phyloP scores from a whole-genome alignment of 129 eudicot genomes.

The Helianthus tuberosus region DNA sequence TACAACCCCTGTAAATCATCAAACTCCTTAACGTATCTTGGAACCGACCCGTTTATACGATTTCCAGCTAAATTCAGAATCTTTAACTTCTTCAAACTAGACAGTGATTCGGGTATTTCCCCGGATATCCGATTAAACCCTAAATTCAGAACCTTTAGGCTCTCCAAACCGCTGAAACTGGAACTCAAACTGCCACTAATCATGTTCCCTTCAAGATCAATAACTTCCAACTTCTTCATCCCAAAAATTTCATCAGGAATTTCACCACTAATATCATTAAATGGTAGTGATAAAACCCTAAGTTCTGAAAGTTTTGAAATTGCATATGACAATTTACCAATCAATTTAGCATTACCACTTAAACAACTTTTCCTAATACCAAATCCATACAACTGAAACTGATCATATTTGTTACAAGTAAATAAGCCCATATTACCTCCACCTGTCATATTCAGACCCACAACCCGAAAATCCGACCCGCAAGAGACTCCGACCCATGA shows the following conservation, averaged over 20 bases:
- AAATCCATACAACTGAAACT: slow-evolving; percentile 74
- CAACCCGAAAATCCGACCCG: slow-evolving; percentile 57
- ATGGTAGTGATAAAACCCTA: slow-evolving; percentile 72
- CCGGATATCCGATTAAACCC: slow-evolving; percentile 83
- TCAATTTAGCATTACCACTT: slow-evolving; percentile 39
- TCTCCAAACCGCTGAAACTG: slow-evolving; percentile 56
- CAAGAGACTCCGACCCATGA: slow-evolving; percentile 78
- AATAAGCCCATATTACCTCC: slow-evolving; percentile 59
- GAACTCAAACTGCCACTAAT: slow-evolving; percentile 51
- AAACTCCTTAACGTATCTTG: slow-evolving; percentile 43
- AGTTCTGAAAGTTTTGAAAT: slow-evolving; percentile 64
- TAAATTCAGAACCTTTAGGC: slow-evolving; percentile 70
- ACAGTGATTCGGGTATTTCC: slow-evolving; percentile 59
- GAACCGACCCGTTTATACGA: slow-evolving; percentile 66
- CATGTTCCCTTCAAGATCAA: slow-evolving; percentile 91
- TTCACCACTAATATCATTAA: slow-evolving; percentile 72
- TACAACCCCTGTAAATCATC: slow-evolving; percentile 70
- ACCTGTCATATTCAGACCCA: slow-evolving; percentile 68
- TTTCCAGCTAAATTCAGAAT: slow-evolving; percentile 82
- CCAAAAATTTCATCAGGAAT: slow-evolving; percentile 77
- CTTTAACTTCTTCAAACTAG: slow-evolving; percentile 47
- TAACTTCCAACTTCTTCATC: slow-evolving; percentile 80
- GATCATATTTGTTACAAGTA: slow-evolving; percentile 61
- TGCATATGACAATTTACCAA: slow-evolving; percentile 57
- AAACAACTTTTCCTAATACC: slow-evolving; percentile 73